phyloP scores from a whole-genome alignment of 108 stramenopile genomes.

The Discostella stelligeroides region DNA sequence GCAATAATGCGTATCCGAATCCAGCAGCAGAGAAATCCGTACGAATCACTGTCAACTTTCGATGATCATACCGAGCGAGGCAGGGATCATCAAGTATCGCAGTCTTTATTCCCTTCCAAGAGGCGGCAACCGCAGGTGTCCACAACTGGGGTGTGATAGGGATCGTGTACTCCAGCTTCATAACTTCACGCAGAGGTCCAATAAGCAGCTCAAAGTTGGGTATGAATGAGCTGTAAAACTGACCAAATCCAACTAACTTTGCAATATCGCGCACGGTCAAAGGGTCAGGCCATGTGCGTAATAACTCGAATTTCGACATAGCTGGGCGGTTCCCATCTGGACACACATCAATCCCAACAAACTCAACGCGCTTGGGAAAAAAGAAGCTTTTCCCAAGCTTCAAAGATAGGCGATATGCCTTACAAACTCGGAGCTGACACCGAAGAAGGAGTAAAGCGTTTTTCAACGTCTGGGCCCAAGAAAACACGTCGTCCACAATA shows the following conservation, averaged over 20 bases:
- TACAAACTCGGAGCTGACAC: conserved; percentile 3
- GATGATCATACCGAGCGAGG: not conserved
- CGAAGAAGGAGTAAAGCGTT: conserved; percentile 1
- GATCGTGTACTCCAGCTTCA: not conserved
- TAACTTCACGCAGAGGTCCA: not conserved
- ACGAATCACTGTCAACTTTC: not conserved
- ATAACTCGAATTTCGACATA: no score
- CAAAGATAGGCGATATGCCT: not conserved
- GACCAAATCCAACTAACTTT: no score
- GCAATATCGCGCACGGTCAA: no score
- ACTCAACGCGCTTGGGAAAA: conserved; percentile 4
- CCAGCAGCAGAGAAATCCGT: conserved; percentile 11
- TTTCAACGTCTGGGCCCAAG: not conserved
- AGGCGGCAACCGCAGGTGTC: not conserved
- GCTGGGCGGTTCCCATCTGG: no score
- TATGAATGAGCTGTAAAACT: conserved; percentile 10
- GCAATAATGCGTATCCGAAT: not conserved
- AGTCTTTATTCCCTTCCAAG: not conserved
- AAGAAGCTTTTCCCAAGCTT: not conserved
- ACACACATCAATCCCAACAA: no score
- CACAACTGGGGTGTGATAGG: not conserved
- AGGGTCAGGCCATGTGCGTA: no score
- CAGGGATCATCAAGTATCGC: conserved; percentile 2
- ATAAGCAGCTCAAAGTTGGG: conserved; percentile 9
- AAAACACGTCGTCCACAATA: conserved; percentile 13